phyloP scores from a whole-genome alignment of 805 yeast species.

The Candida alai region DNA sequence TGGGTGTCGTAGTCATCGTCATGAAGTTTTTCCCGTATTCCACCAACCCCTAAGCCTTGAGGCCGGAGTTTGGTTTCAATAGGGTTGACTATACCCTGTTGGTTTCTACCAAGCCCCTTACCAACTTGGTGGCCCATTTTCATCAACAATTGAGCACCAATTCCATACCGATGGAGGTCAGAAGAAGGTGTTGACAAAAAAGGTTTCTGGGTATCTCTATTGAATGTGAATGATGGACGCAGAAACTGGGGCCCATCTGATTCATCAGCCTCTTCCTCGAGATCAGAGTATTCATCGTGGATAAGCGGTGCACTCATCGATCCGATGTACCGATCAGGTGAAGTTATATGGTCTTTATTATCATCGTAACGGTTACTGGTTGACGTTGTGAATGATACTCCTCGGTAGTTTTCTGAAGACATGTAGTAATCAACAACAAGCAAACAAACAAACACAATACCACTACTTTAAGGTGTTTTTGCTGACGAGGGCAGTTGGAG shows the following conservation, averaged over 20 bases:
- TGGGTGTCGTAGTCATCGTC: conserved; percentile 17
- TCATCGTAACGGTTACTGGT: neutral
- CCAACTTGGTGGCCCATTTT: conserved; percentile 89
- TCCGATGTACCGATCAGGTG: too few species aligned
- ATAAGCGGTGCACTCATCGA: conserved; percentile 12
- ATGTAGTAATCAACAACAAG: too few species aligned
- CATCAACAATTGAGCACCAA: conserved; percentile 74
- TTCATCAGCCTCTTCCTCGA: conserved; percentile 16
- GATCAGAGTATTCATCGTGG: conserved; percentile 18
- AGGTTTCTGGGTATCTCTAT: too few species aligned
- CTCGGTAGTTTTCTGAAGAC: too few species aligned
- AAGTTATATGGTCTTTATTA: too few species aligned
- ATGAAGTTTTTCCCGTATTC: conserved; percentile 35
- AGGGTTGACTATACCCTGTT: conserved; percentile 77
- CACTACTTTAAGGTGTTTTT: too few species aligned
- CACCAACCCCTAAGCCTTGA: conserved; percentile 74
- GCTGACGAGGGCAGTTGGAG: too few species aligned
- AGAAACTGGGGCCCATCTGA: neutral
- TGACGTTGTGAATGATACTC: neutral
- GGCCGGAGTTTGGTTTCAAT: conserved; percentile 67
- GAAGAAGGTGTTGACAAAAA: neutral
- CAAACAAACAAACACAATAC: too few species aligned
- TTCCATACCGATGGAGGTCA: conserved; percentile 53
- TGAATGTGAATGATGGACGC: too few species aligned
- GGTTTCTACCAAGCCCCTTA: conserved; percentile 71